These are phyloP conservation scores for Globisporangium acanthophoron DNA, from an alignment of 352 stramenopile genomes.

Conservation along the genomic window DNA sequence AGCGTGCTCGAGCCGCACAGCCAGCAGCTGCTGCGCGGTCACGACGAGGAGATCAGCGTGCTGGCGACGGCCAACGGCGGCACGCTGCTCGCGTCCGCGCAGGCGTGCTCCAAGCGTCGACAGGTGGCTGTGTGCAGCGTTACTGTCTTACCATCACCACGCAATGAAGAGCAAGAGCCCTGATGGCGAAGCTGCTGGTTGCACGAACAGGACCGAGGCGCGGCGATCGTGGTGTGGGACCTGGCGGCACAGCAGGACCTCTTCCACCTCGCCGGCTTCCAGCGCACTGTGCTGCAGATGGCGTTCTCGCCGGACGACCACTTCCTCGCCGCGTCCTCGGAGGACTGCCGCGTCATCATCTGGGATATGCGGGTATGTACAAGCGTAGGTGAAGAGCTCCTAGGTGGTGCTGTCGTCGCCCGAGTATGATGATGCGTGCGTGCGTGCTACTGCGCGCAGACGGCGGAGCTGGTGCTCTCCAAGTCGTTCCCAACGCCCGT, in stretches of 20 bases:
- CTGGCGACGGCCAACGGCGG: conserved; percentile 36
- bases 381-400: too few species aligned
- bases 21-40: conserved; percentile 44
- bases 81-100: conserved; percentile 36
- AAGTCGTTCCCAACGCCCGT: conserved; percentile 59
- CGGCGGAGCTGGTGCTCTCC: conserved; percentile 59
- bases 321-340: conserved; percentile 59
- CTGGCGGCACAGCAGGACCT: conserved; percentile 32
- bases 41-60: conserved; percentile 54
- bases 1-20: conserved; percentile 44
- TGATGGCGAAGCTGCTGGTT: not conserved
- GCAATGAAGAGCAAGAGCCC: not conserved
- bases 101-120: conserved; percentile 31
- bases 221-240: conserved; percentile 45
- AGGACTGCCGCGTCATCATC: conserved; percentile 61
- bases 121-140: conserved; percentile 1
- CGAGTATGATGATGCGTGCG: too few species aligned
- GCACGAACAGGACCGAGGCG: conserved; percentile 24
- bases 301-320: conserved; percentile 74
- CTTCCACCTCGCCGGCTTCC: conserved; percentile 56
- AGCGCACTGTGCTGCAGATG: conserved; percentile 55
- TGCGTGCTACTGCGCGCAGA: conserved; percentile 14
- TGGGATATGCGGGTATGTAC: conserved; percentile 65
- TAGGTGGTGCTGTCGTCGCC: not conserved
- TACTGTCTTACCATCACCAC: not conserved